phyloP scores from a whole-genome alignment of 306 rosid species.

The Ormosia semicastrata region DNA sequence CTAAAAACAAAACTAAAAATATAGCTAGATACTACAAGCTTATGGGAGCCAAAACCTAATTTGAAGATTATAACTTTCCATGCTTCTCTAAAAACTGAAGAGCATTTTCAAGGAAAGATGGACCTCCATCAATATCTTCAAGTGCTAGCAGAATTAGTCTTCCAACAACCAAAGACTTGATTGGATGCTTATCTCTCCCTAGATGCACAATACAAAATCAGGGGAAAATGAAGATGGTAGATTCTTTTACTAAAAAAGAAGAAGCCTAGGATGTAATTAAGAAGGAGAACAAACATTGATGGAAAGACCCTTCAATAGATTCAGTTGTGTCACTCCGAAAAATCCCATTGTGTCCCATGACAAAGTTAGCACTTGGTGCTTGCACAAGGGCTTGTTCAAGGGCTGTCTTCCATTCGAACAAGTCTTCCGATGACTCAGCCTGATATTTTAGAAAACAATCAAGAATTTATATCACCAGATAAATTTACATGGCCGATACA shows the following conservation, averaged over 20 bases:
- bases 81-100: slow-evolving; percentile 80
- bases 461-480: not conserved
- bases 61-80: slow-evolving; percentile 55
- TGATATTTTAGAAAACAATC: slow-evolving; percentile 30
- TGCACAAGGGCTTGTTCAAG: slow-evolving; percentile 96
- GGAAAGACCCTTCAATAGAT: slow-evolving; percentile 83
- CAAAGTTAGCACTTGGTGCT: slow-evolving; percentile 98
- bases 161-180: slow-evolving; percentile 96
- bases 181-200: slow-evolving; percentile 96
- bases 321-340: slow-evolving; percentile 79
- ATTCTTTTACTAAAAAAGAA: not conserved
- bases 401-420: slow-evolving; percentile 95
- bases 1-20: not conserved
- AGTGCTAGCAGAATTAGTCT: slow-evolving; percentile 94
- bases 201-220: slow-evolving; percentile 14
- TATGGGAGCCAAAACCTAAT: not conserved
- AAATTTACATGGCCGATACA: not conserved
- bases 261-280: not conserved
- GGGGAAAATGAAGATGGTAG: not conserved
- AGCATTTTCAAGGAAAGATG: slow-evolving; percentile 97
- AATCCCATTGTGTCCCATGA: slow-evolving; percentile 94
- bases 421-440: slow-evolving; percentile 96
- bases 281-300: slow-evolving; percentile 71
- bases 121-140: slow-evolving; percentile 99
- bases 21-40: not conserved